Conservation (phyloP, 768 basidiomycete species). For the Naganishia randhawae region DNA sequence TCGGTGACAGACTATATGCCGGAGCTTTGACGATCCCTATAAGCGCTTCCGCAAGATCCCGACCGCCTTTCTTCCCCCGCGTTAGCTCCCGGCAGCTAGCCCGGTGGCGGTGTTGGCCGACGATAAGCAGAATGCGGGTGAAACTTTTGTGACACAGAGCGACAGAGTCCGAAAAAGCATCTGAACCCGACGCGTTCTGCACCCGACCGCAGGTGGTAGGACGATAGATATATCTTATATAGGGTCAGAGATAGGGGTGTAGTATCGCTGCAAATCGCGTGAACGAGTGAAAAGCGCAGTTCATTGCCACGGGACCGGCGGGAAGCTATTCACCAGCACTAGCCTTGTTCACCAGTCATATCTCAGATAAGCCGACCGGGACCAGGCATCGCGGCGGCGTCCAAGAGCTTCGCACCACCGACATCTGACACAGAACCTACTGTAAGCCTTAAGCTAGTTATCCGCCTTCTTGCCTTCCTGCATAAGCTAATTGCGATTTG, state of each 20-base stretch:
- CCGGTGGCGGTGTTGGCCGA: conserved; percentile 3
- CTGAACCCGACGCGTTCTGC: background rate
- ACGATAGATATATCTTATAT: too few species aligned
- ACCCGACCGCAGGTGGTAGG: too few species aligned
- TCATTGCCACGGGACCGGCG: background rate
- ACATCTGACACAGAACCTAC: background rate
- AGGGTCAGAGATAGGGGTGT: too few species aligned
- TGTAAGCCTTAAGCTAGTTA: background rate
- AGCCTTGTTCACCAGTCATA: background rate
- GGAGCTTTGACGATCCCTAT: too few species aligned
- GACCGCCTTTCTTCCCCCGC: background rate
- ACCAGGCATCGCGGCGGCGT: background rate
- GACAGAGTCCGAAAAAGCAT: conserved; percentile 7
- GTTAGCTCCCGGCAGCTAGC: background rate
- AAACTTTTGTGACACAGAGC: conserved; percentile 12
- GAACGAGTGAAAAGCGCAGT: background rate
- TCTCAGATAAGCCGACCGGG: background rate
- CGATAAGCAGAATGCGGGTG: conserved; percentile 13
- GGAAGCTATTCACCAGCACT: background rate
- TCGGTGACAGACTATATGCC: too few species aligned
- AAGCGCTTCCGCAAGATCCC: too few species aligned
- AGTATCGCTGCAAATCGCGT: too few species aligned
- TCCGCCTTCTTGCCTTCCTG: background rate
- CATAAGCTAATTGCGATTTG: background rate
- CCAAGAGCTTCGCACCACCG: background rate